Conservation (phyloP, 2,329 filamentous ascomycete genomes). For the Capronia epimyces region DNA sequence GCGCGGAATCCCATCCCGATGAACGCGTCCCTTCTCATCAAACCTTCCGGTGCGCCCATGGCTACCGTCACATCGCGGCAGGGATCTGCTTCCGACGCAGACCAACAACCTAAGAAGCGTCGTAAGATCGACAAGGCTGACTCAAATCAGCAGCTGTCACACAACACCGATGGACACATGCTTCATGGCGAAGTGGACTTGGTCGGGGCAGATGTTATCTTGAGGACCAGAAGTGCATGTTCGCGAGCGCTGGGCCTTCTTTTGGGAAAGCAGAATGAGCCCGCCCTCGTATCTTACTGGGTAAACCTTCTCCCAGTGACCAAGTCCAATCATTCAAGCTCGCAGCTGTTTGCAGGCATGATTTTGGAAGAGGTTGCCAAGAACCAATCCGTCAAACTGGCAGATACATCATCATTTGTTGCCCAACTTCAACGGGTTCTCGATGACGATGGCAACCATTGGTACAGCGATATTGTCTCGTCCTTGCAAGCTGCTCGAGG, state of each 20-base stretch:
- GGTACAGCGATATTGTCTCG: conserved; percentile 85
- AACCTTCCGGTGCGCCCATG: conserved; percentile 84
- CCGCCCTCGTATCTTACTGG: conserved; percentile 49
- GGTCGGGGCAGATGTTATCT: conserved; percentile 80
- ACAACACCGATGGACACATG: conserved; percentile 97
- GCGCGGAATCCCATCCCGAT: conserved; percentile 86
- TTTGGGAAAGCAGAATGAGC: conserved; percentile 67
- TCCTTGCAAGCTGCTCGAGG: conserved; percentile 84
- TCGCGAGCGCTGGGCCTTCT: conserved; percentile 80
- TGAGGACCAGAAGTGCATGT: conserved; percentile 82
- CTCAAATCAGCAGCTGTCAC: conserved; percentile 62
- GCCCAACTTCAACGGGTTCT: conserved; percentile 66
- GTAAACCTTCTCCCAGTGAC: conserved; percentile 65
- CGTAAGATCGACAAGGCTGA: conserved; percentile 81
- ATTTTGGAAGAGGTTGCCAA: conserved; percentile 85
- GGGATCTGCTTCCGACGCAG: conserved; percentile 41
- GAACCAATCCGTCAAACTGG: conserved; percentile 37
- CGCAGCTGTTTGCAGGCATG: conserved; percentile 76
- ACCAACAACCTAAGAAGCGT: conserved; percentile 47
- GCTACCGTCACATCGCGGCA: conserved; percentile 42
- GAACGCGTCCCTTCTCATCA: conserved; percentile 83
- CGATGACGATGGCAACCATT: conserved; percentile 71
- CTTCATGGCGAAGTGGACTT: conserved; percentile 95
- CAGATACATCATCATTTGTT: conserved; percentile 46
- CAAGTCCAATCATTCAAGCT: conserved; percentile 70